Base-by-base conservation (phyloP, 768 basidiomycete genomes). In the Ramaria sp. region DNA sequence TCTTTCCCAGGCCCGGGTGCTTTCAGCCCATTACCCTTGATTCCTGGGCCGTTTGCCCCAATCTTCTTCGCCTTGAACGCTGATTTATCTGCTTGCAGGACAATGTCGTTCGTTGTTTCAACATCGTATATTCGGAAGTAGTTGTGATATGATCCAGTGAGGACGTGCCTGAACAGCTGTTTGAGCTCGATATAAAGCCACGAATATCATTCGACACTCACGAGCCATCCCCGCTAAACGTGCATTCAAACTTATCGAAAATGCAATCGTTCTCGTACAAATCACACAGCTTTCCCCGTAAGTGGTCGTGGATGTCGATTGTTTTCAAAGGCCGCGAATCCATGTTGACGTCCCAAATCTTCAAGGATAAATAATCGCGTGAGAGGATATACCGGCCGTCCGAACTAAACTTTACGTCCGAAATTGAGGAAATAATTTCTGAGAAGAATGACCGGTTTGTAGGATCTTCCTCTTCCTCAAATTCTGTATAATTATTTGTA, bases 281-380 rank as follows among this genome's bases (percentile, higher is more conserved):
- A 68, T 99, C 96, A 68, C 96, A 99, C 7, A 99, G 82, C 69
- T 98, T 99, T 52, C 90, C 89, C 50, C 95, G 83, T 43, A 99
- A 77, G 69, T 98, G 95, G 62, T 99, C 96, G 65, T 99, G 96
- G 63, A 99, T 98, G 50, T 92, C 88, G 67, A 99, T 98, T 12
- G 93, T 98, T 74, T 96, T 95, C 57, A 99, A 72, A 13, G 96
- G 96, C 62, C 86, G 81, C 59, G 82, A 84, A 71, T 99, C 96
- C 94, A 98, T 98, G 69, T 96, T 96, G 70, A 98, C 80, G 69
- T 99, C 96, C 96, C 96, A 99, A 65, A 99, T 95, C 77, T 97
- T 97, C 62, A 99, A 74, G 52, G 94, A 95, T 32, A 99, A 74
- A 69, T 98, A 99, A 72, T 99, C 96, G 58, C 96, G 82, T 53